Conservation (phyloP, 306 rosid genomes). For the Acacia confusa region DNA sequence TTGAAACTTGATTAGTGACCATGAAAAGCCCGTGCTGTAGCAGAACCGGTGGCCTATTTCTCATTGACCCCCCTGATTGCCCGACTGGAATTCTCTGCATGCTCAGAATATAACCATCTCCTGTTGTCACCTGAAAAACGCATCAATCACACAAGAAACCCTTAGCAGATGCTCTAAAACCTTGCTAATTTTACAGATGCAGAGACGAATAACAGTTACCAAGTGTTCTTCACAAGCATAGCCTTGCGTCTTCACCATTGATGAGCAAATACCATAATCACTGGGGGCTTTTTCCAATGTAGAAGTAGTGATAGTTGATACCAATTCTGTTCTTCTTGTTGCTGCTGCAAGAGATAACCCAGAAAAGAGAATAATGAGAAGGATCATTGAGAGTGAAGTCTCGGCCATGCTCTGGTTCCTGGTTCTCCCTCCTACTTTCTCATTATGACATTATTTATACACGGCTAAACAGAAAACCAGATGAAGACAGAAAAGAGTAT, state of each 20-base stretch:
- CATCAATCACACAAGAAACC: slow-evolving; percentile 12
- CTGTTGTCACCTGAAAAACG: slow-evolving; percentile 62
- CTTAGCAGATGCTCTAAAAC: background rate
- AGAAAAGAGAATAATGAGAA: slow-evolving; percentile 7
- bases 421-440: slow-evolving; percentile 11
- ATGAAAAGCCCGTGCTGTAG: slow-evolving; percentile 75
- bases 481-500: slow-evolving; percentile 21
- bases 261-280: slow-evolving; percentile 55
- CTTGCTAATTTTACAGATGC: slow-evolving; percentile 13
- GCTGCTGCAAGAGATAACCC: background rate
- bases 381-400: background rate
- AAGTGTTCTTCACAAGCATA: slow-evolving; percentile 74
- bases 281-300: slow-evolving; percentile 30
- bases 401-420: slow-evolving; percentile 41
- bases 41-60: slow-evolving; percentile 53
- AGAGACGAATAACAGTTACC: slow-evolving; percentile 31
- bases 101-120: slow-evolving; percentile 71
- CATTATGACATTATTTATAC: slow-evolving; percentile 35
- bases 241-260: slow-evolving; percentile 56
- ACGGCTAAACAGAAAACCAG: slow-evolving; percentile 31
- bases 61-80: slow-evolving; percentile 33
- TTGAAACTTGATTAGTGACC: slow-evolving; percentile 42
- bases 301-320: slow-evolving; percentile 7
- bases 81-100: slow-evolving; percentile 66
- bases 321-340: background rate